A percentile compares a stretch with the other conserved stretches of the same genome.
Evolutionary conservation across 805 yeast genomes (phyloP).

Genomic region (Cyberlindnera xylosilytica): DNA sequence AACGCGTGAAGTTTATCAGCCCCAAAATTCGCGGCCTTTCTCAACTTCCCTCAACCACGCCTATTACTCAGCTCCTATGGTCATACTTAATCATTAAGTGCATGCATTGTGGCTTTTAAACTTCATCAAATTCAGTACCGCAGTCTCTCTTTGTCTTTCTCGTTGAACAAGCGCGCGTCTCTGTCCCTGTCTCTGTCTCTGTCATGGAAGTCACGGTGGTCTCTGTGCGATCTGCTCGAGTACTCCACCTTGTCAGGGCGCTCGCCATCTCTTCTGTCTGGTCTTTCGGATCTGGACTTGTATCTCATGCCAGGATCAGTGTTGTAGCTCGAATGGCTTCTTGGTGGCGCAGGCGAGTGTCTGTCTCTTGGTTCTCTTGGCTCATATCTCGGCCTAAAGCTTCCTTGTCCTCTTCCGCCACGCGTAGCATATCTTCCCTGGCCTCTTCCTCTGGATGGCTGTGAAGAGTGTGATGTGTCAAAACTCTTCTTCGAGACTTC

Average conservation of each 20-base stretch:
- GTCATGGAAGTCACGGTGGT: conserved; percentile 22
- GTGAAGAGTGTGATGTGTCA: conserved; percentile 4
- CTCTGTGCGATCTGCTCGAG: conserved; percentile 24
- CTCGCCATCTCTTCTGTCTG: conserved; percentile 12
- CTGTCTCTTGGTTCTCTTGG: conserved; percentile 11
- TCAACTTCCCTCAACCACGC: no score
- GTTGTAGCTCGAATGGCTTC: neutral
- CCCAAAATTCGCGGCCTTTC: no score
- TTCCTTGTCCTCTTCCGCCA: conserved; percentile 12
- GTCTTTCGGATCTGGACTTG: conserved; percentile 11
- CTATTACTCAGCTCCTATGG: no score
- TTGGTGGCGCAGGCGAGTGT: neutral
- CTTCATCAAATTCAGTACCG: conserved; percentile 3
- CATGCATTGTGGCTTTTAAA: no score
- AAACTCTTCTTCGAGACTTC: conserved; percentile 12
- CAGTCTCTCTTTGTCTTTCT: conserved; percentile 19
- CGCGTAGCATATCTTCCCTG: conserved; percentile 7
- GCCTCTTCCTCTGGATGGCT: conserved; percentile 5
- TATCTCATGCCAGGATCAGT: conserved; percentile 4
- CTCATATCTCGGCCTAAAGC: conserved; percentile 13
- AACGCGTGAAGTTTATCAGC: no score
- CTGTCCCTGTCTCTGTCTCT: conserved; percentile 26
- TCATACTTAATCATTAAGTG: no score
- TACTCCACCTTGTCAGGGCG: conserved; percentile 21
- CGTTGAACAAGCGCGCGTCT: conserved; percentile 21